Evolutionary conservation across 345 rosid genomes (phyloP), one percentile per base, ranked within the genome.

Genomic region (Arabidopsis thaliana): DNA sequence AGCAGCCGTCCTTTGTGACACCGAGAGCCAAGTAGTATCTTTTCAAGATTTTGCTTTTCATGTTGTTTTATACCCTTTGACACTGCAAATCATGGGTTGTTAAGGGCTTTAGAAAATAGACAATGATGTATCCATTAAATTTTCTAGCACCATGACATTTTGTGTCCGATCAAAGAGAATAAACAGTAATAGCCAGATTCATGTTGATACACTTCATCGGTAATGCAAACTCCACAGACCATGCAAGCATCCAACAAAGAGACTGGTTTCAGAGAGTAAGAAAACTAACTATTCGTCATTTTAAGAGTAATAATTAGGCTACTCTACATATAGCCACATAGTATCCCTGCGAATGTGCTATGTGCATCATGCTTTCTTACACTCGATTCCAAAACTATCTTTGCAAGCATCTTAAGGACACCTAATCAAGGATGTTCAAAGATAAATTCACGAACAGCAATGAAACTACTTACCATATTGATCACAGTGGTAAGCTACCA

Each of bases 1-100:
- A 93, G 97, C 73, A 94, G 76, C 25, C 98, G 93, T 51, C 97
- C 98, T 80, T 94, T 94, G 65, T 88, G 93, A 79, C 97, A 93
- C 44, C 97, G 85, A 65, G 96, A 93, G 59, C 57, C 87, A 72
- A 79, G 74, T 73, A 91, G 84, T 79, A 82, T 83, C 71, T 86
- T 88, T 79, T 91, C 87, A 60, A 91, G 91, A 80, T 87, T 85
- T 73, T 84, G 86, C 67, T 67, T 68, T 67, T 81, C 80, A 30
- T 66, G 65, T 75, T 68, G 72, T 52, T 81, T 75, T 68, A 78
- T 73, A 61, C 80, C 90, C 72, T 82, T 89, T 53, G 88, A 84
- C 53, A 88, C 97, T 89, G 85, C 68, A 67, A 77, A 46, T 61
- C 55, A 42, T 45, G 38, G 75, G 80, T 57, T 48, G 33, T 57